Base-by-base conservation (phyloP, 371 early-diverging fungal species). In the Mycotypha africana region DNA sequence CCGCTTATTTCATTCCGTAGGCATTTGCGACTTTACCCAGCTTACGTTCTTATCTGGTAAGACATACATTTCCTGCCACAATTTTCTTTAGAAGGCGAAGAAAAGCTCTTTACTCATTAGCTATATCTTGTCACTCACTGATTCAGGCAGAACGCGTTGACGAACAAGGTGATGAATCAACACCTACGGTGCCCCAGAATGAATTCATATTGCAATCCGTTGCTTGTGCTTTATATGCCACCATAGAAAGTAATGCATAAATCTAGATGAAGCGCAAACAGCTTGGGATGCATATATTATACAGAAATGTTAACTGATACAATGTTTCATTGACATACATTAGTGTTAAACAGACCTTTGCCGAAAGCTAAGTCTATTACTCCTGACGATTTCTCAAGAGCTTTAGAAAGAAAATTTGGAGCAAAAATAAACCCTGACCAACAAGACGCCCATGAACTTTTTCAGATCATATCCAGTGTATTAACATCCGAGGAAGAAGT, bases 391-490 rank as follows among this genome's bases (percentile, higher is more conserved):
- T 48, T 68, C 30, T 40, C 72, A 16, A 52, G 46, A 16, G 63
- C 68, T 33, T 35, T 65, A 56, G 81, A 72, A 34, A 33, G 58
- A 22, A 67, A 69, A 44, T 71, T 62, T 1, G 56, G 60, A n/a
- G 65, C 69, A 2, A 61, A 57, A 3, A 60, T 70, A 42, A 76
- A 60, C 34, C 58, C 70, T 34, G 60, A 68, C 23, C 72, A 69
- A 54, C 72, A 70, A 58, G 96, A 95, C 63, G 96, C 95, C 0
- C 96, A 95, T 56, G 96, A 95, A 56, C 76, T 94, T 17, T 89
- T 94, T 47, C 91, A 92, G 59, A 77, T 93, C 7, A 83, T 95
- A 12, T 87, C 91, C 8, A 80, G 83, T 33, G 77, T 85, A 25
- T 55, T 95, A 6, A 81, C 85, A 7, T 71, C 81, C 4, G 94